Conservation (phyloP, 805 yeast genomes). For the Candida argentea region DNA sequence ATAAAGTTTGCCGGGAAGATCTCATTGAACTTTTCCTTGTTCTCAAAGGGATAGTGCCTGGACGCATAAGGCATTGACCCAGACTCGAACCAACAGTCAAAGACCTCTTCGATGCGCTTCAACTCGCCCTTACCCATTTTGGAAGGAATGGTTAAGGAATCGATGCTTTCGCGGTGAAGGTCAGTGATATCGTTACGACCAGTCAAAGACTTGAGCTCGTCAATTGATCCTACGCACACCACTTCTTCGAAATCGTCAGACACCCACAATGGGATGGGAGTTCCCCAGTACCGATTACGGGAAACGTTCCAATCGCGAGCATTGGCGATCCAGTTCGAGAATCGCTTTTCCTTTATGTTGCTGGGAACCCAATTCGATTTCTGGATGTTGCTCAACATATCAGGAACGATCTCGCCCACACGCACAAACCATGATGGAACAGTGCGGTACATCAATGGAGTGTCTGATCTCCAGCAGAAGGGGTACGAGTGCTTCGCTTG, state of each 20-base stretch:
- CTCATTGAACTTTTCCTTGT: conserved; percentile 53
- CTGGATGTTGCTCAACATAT: conserved; percentile 78
- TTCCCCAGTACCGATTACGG: conserved; percentile 99
- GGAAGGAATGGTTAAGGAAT: conserved; percentile 88
- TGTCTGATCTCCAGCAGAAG: conserved; percentile 99
- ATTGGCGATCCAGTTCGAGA: conserved; percentile 94
- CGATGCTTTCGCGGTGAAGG: conserved; percentile 89
- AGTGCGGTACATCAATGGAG: conserved; percentile 90
- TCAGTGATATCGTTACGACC: conserved; percentile 79
- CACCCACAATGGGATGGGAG: conserved; percentile 97
- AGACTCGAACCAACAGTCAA: conserved; percentile 99
- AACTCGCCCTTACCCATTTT: conserved; percentile 77
- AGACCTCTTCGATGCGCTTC: conserved; percentile 91
- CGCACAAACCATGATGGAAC: conserved; percentile 99
- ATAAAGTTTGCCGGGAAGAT: conserved; percentile 96
- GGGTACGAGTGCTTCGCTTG: conserved; percentile 96
- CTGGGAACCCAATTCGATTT: conserved; percentile 92
- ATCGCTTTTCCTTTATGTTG: conserved; percentile 86
- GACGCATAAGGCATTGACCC: conserved; percentile 99
- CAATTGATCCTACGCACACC: conserved; percentile 87
- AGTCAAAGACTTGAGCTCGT: conserved; percentile 74
- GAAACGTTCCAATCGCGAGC: conserved; percentile 99
- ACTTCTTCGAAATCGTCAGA: conserved; percentile 88
- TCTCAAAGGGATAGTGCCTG: conserved; percentile 93
- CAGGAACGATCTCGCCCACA: conserved; percentile 76